These are phyloP conservation scores for Lomentospora prolificans DNA, from an alignment of 2,329 filamentous ascomycete species.

Conservation along the genomic window DNA sequence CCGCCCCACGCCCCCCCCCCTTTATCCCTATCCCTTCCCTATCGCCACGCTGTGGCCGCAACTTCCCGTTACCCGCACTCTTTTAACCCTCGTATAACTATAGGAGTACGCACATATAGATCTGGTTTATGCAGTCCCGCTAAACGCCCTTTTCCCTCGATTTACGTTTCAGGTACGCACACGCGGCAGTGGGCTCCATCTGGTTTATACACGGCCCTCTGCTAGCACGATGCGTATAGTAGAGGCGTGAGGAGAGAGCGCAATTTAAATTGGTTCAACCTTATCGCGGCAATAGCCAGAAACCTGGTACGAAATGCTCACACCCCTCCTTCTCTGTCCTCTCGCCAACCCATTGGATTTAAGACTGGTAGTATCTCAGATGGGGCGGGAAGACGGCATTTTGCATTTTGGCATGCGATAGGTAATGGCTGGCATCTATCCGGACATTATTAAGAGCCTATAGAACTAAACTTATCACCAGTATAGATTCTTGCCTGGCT, in stretches of 20 bases:
- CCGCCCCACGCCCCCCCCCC: background rate
- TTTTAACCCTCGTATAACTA: background rate
- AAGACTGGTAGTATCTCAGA: background rate
- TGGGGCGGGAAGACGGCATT: background rate
- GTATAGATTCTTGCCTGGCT: too few relatives aligned
- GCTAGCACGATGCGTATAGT: too few relatives aligned
- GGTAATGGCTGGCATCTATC: background rate
- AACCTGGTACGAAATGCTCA: background rate
- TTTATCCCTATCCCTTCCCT: too few relatives aligned
- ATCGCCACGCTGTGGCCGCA: too few relatives aligned
- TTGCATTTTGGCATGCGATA: background rate
- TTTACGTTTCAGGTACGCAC: background rate
- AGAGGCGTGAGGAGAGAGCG: background rate
- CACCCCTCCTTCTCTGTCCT: background rate
- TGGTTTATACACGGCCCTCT: background rate
- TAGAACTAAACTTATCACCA: too few relatives aligned
- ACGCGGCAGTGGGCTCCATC: background rate
- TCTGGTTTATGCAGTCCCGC: too few relatives aligned
- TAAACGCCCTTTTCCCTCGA: too few relatives aligned
- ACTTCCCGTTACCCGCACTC: background rate
- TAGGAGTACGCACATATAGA: background rate
- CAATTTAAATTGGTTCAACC: background rate
- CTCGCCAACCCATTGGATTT: background rate
- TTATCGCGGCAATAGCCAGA: background rate
- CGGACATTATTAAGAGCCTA: background rate